Base-by-base conservation (phyloP, 2,329 filamentous ascomycete species). In the Aureobasidium namibiae region DNA sequence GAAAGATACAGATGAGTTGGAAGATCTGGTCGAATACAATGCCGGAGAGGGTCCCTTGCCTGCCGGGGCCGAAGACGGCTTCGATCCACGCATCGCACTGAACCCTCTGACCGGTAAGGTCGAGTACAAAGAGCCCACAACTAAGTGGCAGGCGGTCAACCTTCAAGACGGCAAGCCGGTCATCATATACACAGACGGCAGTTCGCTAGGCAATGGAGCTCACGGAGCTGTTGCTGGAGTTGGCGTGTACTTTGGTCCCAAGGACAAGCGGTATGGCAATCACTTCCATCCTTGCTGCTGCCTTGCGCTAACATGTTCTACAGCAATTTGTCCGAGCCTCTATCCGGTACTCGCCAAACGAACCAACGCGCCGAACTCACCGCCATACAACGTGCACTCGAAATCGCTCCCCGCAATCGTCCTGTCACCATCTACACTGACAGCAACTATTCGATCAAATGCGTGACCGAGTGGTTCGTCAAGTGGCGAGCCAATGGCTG, bases 331-430 rank as follows among this genome's bases (percentile, higher is more conserved):
- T 89, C 89, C 13, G 91, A 95, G 73, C 84, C 85, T 4, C 81
- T 96, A 2, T 74, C 79, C 54, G 90, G 90, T 53, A 77, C 80
- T 16, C 78, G 80, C 10, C 94, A 97, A 74, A 97, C 94, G 0
- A 99, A 99, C 70, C 90, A 97, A 72, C 88, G 94, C 3, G 94
- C 92, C n/a, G 94, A 99, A 75, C 78, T 99, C 61, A 92, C 89
- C 24, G 94, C 91, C 8, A 87, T 97, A 63, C 78, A 89, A 31
- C 87, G 92, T 60, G 92, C 92, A 0, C 79, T 97, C 23, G 85
- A 96, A 67, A 82, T 87, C 46, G 84, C 86, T 1, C 86, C 89
- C 0, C 74, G 82, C 16, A 79, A 86, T 60, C 81, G 88, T 60
- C 78, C 84, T 61, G 81, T 95, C 13, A 81, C 85, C 60, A 95